Conservation (phyloP, 2,329 filamentous ascomycete species). For the Ophidiomyces ophidiicola region DNA sequence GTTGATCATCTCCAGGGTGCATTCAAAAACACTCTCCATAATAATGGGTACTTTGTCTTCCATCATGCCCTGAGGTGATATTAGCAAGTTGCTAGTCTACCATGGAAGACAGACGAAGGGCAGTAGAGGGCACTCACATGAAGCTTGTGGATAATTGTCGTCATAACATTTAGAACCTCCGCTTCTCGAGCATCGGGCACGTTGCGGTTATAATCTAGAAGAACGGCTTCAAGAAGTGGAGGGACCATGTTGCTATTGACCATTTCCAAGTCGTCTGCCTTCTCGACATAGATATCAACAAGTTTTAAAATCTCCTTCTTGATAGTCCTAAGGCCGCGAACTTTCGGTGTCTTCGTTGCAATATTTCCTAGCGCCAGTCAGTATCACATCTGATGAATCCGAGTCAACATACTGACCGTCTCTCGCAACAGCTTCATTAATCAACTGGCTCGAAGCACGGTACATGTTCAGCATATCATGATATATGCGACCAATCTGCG, state of each 20-base stretch:
- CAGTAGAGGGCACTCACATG: constrained; percentile 66
- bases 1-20: constrained; percentile 99
- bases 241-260: constrained; percentile 90
- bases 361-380: constrained; percentile 53
- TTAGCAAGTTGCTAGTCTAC: constrained; percentile 24
- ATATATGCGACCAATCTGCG: constrained; percentile 94
- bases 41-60: constrained; percentile 95
- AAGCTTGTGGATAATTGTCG: constrained; percentile 90
- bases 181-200: constrained; percentile 91
- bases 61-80: constrained; percentile 62
- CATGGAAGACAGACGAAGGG: constrained; percentile 35
- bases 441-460: constrained; percentile 86
- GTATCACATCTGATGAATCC: constrained; percentile 4
- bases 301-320: constrained; percentile 99
- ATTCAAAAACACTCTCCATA: constrained; percentile 98
- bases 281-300: constrained; percentile 95
- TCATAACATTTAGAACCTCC: constrained; percentile 94
- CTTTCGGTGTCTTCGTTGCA: constrained; percentile 93
- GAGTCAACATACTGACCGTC: constrained; percentile 48
- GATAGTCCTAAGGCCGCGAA: constrained; percentile 87
- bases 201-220: constrained; percentile 94
- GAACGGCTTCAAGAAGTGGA: constrained; percentile 82
- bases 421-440: constrained; percentile 77
- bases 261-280: constrained; percentile 89
- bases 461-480: constrained; percentile 99